Conservation (phyloP, 768 basidiomycete genomes). For the Chlorophyllum brunneum region DNA sequence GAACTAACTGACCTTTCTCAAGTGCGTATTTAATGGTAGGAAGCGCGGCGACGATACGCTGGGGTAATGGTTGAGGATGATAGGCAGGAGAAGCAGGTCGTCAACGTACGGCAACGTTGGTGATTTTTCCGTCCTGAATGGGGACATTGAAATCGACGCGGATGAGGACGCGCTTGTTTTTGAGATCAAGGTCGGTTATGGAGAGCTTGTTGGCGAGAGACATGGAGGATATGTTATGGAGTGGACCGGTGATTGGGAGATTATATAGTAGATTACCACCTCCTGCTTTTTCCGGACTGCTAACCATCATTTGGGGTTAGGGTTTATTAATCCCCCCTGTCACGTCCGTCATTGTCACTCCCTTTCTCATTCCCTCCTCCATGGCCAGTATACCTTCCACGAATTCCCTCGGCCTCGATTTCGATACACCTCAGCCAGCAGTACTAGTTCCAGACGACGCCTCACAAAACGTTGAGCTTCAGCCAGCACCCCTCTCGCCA, state of each 20-base stretch:
- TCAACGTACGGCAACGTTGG: constrained; percentile 86
- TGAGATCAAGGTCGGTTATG: constrained; percentile 88
- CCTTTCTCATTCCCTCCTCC: constrained; percentile 32
- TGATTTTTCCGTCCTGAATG: constrained; percentile 86
- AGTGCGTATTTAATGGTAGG: constrained; percentile 95
- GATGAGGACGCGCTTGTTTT: constrained; percentile 85
- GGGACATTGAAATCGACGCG: constrained; percentile 97
- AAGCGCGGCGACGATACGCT: constrained; percentile 97
- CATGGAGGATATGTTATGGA: constrained; percentile 45
- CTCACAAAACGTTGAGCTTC: constrained; percentile 11
- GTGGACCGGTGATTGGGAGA: constrained; percentile 14
- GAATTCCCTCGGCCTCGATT: constrained; percentile 73
- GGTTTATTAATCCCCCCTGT: constrained; percentile 21
- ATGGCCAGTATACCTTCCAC: constrained; percentile 27
- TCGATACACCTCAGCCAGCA: constrained; percentile 35
- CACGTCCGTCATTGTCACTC: constrained; percentile 14
- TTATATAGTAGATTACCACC: constrained; percentile 22
- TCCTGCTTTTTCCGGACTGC: not conserved
- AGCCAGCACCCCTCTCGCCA: constrained; percentile 16
- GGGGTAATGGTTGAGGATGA: constrained; percentile 17
- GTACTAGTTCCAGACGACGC: constrained; percentile 2
- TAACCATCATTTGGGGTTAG: constrained; percentile 25
- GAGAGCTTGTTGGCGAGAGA: constrained; percentile 94
- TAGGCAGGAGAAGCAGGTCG: constrained; percentile 12
- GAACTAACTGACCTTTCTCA: constrained; percentile 56